Evolutionary conservation across 495 filamentous ascomycete species (phyloP), one percentile per base, ranked within the genome.

Genomic region (Aspergillus wentii): DNA sequence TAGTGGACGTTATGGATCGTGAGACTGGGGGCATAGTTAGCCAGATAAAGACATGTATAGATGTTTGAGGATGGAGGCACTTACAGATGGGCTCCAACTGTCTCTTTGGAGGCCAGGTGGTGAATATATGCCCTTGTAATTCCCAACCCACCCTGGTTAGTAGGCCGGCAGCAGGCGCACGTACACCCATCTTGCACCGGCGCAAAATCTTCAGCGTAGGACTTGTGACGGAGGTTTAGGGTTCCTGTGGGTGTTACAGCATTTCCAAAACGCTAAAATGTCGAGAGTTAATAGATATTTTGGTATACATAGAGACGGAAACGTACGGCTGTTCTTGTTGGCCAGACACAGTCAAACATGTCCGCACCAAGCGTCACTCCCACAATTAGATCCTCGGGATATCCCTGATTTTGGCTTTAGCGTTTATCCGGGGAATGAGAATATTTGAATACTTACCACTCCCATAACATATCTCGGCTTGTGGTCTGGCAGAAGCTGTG

Each of bases 271-370:
- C 92, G 80, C 64, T 80, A 36, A 40, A 33, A 3, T 41, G 25
- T 18, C 17, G 23, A 40, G 20, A 20, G 33, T 42, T 40, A 29
- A 37, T 28, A 4, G 23, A 15, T 36, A 2, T 5, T 29, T 9
- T 40, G 26, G 11, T 17, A 30, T 3, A 8, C 15, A 20, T 23
- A 15, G 35, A 31, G 25, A 37, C 1, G 2, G 19, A 18, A 13
- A 35, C 64, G 50, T 66, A 78, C 79, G 9, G 94, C 92, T 17
- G 92, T 97, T 27, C 92, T 75, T 17, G 92, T 98, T 6, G 91
- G 94, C 94, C 94, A 98, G 5, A 97, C 92, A 53, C 94, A 98
- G 66, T 98, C 92, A 59, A 98, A 98, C 94, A 98, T 97, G 56
- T 98, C 92, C 16, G 94, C 92, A 4, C 92, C 92, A 4, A 98